Conservation (phyloP, 208 protist genomes). For the Acanthamoeba culbertsoni region DNA sequence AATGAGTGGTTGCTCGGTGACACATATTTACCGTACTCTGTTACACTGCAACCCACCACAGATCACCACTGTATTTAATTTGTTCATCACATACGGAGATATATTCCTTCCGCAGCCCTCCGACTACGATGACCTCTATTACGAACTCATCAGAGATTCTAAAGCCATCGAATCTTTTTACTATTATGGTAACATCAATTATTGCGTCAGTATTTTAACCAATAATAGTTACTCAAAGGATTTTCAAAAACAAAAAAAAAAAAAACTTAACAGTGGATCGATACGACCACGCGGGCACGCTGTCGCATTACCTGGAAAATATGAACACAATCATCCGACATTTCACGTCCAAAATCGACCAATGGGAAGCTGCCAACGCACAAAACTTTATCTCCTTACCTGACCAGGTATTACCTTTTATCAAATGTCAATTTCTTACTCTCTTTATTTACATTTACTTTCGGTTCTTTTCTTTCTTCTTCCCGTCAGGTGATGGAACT, state of each 20-base stretch:
- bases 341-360: slow-evolving; percentile 40
- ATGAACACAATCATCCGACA: slow-evolving; percentile 47
- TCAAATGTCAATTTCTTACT: too few relatives aligned
- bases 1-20: too few relatives aligned
- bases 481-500: slow-evolving; percentile 51
- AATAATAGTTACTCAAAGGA: too few relatives aligned
- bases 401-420: background rate
- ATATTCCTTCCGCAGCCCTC: background rate
- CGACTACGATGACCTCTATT: slow-evolving; percentile 46
- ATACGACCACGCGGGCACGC: background rate
- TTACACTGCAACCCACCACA: background rate
- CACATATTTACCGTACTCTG: too few relatives aligned
- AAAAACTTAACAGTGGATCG: slow-evolving; percentile 15
- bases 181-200: slow-evolving; percentile 69
- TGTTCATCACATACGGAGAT: slow-evolving; percentile 53
- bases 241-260: too few relatives aligned
- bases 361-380: slow-evolving; percentile 7
- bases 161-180: slow-evolving; percentile 69
- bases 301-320: slow-evolving; percentile 6
- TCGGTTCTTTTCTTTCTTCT: background rate
- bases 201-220: too few relatives aligned
- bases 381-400: background rate
- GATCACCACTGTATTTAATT: slow-evolving; percentile 46
- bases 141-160: slow-evolving; percentile 33
- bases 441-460: too few relatives aligned